Percentiles rank a stretch among this genome's conserved stretches.
Conservation (phyloP, 2,329 filamentous ascomycete species). For the Microdochium trichocladiopsis region DNA sequence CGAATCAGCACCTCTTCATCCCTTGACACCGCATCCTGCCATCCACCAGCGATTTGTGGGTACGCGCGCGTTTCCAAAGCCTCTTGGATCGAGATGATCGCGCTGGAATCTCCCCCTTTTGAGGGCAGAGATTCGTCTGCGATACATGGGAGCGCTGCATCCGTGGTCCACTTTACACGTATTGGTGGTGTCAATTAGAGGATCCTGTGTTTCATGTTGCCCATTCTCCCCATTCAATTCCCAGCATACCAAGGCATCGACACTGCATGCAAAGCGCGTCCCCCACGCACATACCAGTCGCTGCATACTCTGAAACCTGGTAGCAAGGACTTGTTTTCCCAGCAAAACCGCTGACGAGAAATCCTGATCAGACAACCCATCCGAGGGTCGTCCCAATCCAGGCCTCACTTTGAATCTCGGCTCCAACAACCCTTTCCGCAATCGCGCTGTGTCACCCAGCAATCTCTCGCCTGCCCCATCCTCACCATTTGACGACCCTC, state of each 20-base stretch:
- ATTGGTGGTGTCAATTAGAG: not conserved
- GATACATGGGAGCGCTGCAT: not conserved
- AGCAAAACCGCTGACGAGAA: not conserved
- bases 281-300: not conserved
- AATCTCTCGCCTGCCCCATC: slow-evolving; percentile 31
- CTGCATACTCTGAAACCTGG: not conserved
- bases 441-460: slow-evolving; percentile 58
- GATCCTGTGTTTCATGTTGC: not conserved
- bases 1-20: not conserved
- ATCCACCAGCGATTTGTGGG: not conserved
- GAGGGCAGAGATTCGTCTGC: not conserved
- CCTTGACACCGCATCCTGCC: not conserved
- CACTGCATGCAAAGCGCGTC: not conserved
- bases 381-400: slow-evolving; percentile 33
- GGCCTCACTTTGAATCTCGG: slow-evolving; percentile 60
- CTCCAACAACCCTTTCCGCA: slow-evolving; percentile 79
- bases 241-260: not conserved
- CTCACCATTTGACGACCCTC: slow-evolving; percentile 55
- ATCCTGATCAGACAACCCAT: not conserved
- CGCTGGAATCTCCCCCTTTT: not conserved
- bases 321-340: not conserved
- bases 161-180: not conserved
- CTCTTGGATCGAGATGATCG: not conserved
- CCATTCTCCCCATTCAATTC: not conserved
- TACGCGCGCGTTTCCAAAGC: not conserved